These are phyloP conservation scores for Cryptococcus sp. DNA, from an alignment of 1,284 basidiomycete genomes.

Conservation along the genomic window DNA sequence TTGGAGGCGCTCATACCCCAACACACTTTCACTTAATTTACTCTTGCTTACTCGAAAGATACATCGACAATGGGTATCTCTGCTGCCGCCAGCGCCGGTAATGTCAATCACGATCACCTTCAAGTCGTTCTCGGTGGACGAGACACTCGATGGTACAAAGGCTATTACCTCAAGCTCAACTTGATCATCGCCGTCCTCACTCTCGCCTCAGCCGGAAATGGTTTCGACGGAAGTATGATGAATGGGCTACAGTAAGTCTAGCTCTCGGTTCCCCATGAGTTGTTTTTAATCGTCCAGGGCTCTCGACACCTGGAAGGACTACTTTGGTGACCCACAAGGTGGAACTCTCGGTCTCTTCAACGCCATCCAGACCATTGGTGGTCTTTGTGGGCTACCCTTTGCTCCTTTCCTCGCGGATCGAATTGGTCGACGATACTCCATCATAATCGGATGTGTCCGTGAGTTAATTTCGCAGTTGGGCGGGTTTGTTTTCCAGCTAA, in stretches of 20 bases:
- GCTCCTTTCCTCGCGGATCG: slow-evolving; percentile 25
- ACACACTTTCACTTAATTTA: background rate
- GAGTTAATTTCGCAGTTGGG: background rate
- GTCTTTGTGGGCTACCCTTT: slow-evolving; percentile 34
- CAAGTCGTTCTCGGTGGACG: slow-evolving; percentile 9
- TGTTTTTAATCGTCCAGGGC: background rate
- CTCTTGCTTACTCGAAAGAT: too few relatives aligned
- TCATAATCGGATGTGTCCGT: slow-evolving; percentile 19
- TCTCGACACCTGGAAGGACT: slow-evolving; percentile 8
- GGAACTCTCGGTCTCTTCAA: slow-evolving; percentile 25
- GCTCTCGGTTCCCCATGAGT: background rate
- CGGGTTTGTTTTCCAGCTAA: background rate
- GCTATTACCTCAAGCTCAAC: slow-evolving; percentile 24
- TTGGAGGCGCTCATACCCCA: background rate
- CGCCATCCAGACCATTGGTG: slow-evolving; percentile 16
- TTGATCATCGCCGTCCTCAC: slow-evolving; percentile 24
- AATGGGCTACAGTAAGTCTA: background rate
- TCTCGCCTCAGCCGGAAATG: slow-evolving; percentile 29
- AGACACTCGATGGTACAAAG: slow-evolving; percentile 30
- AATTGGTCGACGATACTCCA: slow-evolving; percentile 21
- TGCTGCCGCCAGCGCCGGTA: background rate
- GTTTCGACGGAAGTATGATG: slow-evolving; percentile 12
- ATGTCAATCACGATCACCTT: background rate
- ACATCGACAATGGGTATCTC: background rate
- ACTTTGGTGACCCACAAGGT: slow-evolving; percentile 18